Base-by-base conservation (phyloP, 116 monocot genomes). In the Phalaenopsis hybrid region DNA sequence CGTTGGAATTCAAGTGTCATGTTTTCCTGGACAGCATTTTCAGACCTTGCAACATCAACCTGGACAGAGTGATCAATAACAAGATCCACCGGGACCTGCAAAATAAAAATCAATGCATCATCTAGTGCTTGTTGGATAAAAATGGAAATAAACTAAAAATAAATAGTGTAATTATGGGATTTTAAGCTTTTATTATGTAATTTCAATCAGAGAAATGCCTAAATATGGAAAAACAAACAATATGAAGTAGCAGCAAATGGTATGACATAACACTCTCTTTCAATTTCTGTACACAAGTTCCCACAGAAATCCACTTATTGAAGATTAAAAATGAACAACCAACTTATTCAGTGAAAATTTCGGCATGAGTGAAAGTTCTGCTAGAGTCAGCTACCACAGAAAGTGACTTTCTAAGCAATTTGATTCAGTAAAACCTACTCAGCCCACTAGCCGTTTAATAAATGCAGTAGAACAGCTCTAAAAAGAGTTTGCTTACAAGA, bases 31-130 rank as follows among this genome's bases (percentile, higher is more conserved):
- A 92, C 87, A 57, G 90, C 90, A 85, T 90, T 92, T 67, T 81
- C 85, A 52, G 90, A 90, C 79, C 86, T 83, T 80, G 90, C 85
- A 55, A 90, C 90, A 82, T 92, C 92, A 34, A 92, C 92, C 80
- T 92, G 92, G 79, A 92, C 92, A 61, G 90, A 90, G 82, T 92
- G 92, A 69, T 92, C 92, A 84, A 92, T 92, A 11, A 92, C 92
- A 69, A 92, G 90, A 87, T 92, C 92, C 67, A 90, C 90, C 10
- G 92, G 92, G 20, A 92, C 90, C 92, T 92, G 90, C 50, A 84
- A 43, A 57, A 79, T 45, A 52, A 85, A 48, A 17, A 51, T 72
- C 37, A 6, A 72, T n/a, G 34, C 13, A 72, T 68, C 5, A 68
- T 72, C 72, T 21, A 23, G 63, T 63, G 9, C 1, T 23, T 63